Base-by-base conservation (phyloP, 129 eudicot species). In the Chrysanthemum seticuspe region DNA sequence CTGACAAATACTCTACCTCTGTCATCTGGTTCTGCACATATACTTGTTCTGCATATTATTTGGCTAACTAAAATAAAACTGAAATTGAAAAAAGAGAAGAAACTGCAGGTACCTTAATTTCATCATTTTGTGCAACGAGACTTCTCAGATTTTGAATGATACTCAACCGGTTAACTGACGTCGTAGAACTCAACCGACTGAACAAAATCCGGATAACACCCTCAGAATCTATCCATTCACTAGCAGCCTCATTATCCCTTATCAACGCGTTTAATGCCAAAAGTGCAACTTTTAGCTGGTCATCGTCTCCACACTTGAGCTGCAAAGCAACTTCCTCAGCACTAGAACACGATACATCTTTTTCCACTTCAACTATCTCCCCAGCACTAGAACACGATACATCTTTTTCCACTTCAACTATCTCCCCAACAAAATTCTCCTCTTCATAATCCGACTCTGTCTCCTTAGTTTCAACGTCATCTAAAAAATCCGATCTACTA, bases 231-330 rank as follows among this genome's bases (percentile, higher is more conserved):
- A 90, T 66, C 90, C 85, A 76, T 40, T 93, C 89, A 58, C 48
- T 53, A 14, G 85, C 75, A 72, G 86, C 70, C 73, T 21, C 64
- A 44, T 64, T 62, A 40, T 88, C 87, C 16, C 48, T 70, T 63
- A 94, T 73, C 74, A 88, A 71, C 6, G 48, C 59, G 34, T 74
- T 57, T 13, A 94, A 80, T 6, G 73, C 70, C 52, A 53, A 51
- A 71, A 94, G 86, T 3, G 96, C 86, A 58, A 54, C 10, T 58
- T 78, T 86, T 48, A 94, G 67, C 51, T 76, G 79, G 49, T 88
- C 98, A 76, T 85, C 96, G 62, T 79, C 55, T n/a, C 92, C 97
- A 79, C 87, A 82, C 84, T 86, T 90, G 6, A 93, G 79, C 61
- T 86, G 81, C 83, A 83, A 54, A 36, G 79, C 82, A 49, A 87